Evolutionary conservation across 768 basidiomycete genomes (phyloP).

Genomic region (Mycena leptocephala): DNA sequence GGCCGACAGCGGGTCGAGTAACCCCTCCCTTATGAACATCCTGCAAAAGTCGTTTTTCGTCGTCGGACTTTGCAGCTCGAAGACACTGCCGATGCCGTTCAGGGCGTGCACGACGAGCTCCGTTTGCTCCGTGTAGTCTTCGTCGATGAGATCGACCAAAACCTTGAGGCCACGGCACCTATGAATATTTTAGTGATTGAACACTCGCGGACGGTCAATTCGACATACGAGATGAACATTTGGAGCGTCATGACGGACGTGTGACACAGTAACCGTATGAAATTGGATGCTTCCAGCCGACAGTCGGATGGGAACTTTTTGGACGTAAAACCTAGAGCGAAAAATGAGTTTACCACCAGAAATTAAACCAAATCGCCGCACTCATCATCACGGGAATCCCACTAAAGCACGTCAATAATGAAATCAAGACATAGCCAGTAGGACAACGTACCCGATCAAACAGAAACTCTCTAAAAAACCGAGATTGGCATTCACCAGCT

Average conservation of each 20-base stretch:
- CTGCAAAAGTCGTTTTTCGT: slow-evolving; percentile 99
- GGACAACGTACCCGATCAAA: slow-evolving; percentile 78
- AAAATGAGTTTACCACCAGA: background rate
- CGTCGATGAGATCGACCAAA: slow-evolving; percentile 96
- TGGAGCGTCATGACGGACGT: slow-evolving; percentile 95
- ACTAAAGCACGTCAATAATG: slow-evolving; percentile 53
- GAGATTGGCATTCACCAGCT: slow-evolving; percentile 82
- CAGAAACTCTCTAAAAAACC: slow-evolving; percentile 96
- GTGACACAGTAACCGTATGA: slow-evolving; percentile 93
- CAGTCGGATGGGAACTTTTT: slow-evolving; percentile 96
- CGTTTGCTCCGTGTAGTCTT: slow-evolving; percentile 93
- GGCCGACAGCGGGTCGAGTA: slow-evolving; percentile 92
- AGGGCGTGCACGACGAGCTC: slow-evolving; percentile 94
- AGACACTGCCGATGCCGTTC: slow-evolving; percentile 95
- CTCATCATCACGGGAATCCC: slow-evolving; percentile 98
- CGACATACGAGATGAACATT: slow-evolving; percentile 98
- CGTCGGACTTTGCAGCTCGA: slow-evolving; percentile 96
- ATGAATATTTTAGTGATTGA: background rate
- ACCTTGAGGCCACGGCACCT: slow-evolving; percentile 97
- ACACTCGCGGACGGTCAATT: background rate
- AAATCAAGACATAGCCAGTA: background rate
- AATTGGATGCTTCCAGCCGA: slow-evolving; percentile 94
- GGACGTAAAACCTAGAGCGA: slow-evolving; percentile 86
- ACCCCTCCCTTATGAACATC: slow-evolving; percentile 97
- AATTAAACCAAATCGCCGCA: slow-evolving; percentile 47